Conservation (phyloP, 2,329 filamentous ascomycete species). For the Ceratocystis albifundus region DNA sequence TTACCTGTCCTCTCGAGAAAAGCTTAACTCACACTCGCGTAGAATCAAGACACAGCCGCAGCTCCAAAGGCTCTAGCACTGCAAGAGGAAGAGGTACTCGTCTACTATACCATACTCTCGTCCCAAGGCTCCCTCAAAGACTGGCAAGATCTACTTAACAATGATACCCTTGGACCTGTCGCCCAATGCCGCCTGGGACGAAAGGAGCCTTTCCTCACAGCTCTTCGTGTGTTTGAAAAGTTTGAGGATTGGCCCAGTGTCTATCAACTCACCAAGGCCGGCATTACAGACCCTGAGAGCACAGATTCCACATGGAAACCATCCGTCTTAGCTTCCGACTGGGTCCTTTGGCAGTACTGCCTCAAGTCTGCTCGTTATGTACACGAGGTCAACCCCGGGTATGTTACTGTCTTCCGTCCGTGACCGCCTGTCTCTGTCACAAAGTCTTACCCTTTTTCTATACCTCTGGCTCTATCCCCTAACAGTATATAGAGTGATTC, state of each 20-base stretch:
- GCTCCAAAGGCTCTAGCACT: conserved; percentile 14
- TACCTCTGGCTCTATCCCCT: not conserved
- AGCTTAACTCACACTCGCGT: not conserved
- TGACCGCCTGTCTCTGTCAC: too few species aligned
- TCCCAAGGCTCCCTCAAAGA: conserved; percentile 36
- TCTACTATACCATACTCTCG: conserved; percentile 39
- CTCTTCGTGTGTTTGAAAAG: conserved; percentile 31
- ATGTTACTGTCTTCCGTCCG: not conserved
- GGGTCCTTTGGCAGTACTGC: conserved; percentile 31
- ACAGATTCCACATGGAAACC: conserved; percentile 30
- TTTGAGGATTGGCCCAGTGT: conserved; percentile 35
- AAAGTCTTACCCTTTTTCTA: too few species aligned
- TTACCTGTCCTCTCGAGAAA: too few species aligned
- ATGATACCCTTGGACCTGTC: conserved; percentile 34
- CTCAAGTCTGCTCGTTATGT: conserved; percentile 27
- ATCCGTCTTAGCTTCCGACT: conserved; percentile 37
- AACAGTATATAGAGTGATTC: conserved; percentile 25
- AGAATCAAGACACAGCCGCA: conserved; percentile 19
- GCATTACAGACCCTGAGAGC: conserved; percentile 33
- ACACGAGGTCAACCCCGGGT: conserved; percentile 17
- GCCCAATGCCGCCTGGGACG: conserved; percentile 37
- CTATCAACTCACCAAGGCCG: conserved; percentile 36
- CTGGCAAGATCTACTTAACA: conserved; percentile 32
- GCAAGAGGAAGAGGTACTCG: conserved; percentile 40
- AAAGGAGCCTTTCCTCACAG: conserved; percentile 39